A percentile compares a stretch with the other conserved stretches of the same genome.
These are phyloP conservation scores for Choiromyces venosus DNA, from an alignment of 495 filamentous ascomycete genomes.

Conservation along the genomic window DNA sequence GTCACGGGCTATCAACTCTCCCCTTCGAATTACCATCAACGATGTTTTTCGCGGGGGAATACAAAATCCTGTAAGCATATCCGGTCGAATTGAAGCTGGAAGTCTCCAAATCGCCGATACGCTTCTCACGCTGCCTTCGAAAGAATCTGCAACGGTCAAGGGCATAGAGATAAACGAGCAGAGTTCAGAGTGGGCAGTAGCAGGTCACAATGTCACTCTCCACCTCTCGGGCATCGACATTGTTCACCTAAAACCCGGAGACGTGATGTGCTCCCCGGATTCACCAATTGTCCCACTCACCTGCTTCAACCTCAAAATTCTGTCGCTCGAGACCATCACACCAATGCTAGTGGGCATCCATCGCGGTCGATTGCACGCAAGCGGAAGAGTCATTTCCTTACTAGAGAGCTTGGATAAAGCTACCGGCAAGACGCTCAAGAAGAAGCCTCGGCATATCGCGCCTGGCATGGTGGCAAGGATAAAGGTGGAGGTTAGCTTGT, in stretches of 20 bases:
- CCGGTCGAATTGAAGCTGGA: slow-evolving; percentile 80
- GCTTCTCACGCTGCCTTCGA: slow-evolving; percentile 70
- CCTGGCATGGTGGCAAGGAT: slow-evolving; percentile 63
- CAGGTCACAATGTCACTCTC: slow-evolving; percentile 79
- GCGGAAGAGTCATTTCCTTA: slow-evolving; percentile 66
- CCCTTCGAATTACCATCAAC: slow-evolving; percentile 68
- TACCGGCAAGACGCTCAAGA: slow-evolving; percentile 64
- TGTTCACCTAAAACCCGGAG: slow-evolving; percentile 70
- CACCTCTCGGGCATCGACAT: slow-evolving; percentile 82
- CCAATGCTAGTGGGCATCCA: slow-evolving; percentile 87
- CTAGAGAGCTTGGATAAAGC: slow-evolving; percentile 69
- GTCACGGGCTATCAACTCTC: slow-evolving; percentile 65
- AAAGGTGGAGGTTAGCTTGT: slow-evolving; percentile 66
- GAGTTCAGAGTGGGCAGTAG: slow-evolving; percentile 82
- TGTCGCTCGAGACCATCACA: slow-evolving; percentile 82
- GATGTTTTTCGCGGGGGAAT: slow-evolving; percentile 70
- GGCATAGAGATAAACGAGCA: slow-evolving; percentile 68
- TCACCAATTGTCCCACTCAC: slow-evolving; percentile 63
- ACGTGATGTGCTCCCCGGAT: slow-evolving; percentile 69
- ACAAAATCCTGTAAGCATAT: slow-evolving; percentile 68
- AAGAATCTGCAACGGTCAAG: slow-evolving; percentile 71
- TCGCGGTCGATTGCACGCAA: slow-evolving; percentile 70
- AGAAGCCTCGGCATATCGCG: slow-evolving; percentile 74
- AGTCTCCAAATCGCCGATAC: slow-evolving; percentile 76
- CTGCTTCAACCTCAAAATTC: slow-evolving; percentile 69